Base-by-base conservation (phyloP, 805 yeast species). In the Yarrowia hollandica region DNA sequence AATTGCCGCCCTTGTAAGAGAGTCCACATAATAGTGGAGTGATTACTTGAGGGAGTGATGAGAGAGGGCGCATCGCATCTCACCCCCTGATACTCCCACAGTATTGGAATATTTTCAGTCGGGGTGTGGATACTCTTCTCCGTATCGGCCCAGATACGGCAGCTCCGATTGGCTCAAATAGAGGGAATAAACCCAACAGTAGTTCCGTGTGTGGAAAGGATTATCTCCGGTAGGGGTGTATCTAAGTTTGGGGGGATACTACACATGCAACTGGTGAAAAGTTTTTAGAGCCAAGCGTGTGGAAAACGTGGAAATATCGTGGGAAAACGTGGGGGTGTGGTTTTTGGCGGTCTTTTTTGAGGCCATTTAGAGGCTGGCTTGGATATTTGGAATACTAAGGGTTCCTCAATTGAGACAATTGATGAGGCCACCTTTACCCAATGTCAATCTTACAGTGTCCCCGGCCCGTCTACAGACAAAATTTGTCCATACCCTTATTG, bases 151-250 rank as follows among this genome's bases (percentile, higher is more conserved):
- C 37, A 14, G 37, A n/a, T 44, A 4, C 11, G 1, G 18, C 14
- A 1, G 26, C 37, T 28, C 55, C 55, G 55, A 33, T 48, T 48
- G 55, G 55, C 54, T 48, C 39, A 48, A 23, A 31, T 48, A n/a
- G 55, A 48, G 39, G 55, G 55, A 48, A 48, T 48, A 33, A 48
- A 48, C 55, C 39, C 33, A 15, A 33, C 39, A 21, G 39, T 48
- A 31, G 55, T 33, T 22, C 55, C 55, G 55, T 31, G 55, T 21
- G 21, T 48, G 55, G 55, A 22, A 48, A 33, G 21, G 55, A 48
- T 48, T 31, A 48, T 48, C 55, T 48, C 55, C 39, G 39, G 39
- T 31, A 31, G 39, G 38, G 38, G 39, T 33, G 54, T 21, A 15
- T 48, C 55, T 22, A 48, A 22, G 39, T 48, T 48, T 48, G 28